These are phyloP conservation scores for Brettanomyces bruxellensis DNA, from an alignment of 805 yeast genomes.

Conservation along the genomic window DNA sequence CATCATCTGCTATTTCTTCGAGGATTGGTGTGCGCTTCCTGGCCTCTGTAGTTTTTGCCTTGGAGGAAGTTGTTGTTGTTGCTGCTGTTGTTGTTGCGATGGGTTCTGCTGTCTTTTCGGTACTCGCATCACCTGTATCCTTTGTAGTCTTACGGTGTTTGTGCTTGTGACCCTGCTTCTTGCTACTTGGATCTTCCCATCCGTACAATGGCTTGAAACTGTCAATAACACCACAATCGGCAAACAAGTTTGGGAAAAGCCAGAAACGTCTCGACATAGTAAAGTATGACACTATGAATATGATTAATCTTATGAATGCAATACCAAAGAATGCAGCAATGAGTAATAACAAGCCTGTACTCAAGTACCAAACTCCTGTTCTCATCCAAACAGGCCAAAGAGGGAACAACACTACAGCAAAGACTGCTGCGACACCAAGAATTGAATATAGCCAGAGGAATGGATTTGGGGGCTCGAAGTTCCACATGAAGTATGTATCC, in stretches of 20 bases:
- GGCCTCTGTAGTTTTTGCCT: neutral
- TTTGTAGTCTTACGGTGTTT: slow-evolving; percentile 3
- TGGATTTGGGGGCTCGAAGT: slow-evolving; percentile 64
- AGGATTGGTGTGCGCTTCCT: neutral
- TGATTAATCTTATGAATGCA: slow-evolving; percentile 70
- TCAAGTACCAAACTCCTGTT: slow-evolving; percentile 81
- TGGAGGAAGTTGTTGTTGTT: slow-evolving; percentile 2
- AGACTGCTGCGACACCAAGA: slow-evolving; percentile 55
- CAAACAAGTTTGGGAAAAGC: slow-evolving; percentile 94
- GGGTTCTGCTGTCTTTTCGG: slow-evolving; percentile 6
- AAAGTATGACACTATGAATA: slow-evolving; percentile 53
- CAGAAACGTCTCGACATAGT: slow-evolving; percentile 71
- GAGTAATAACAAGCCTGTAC: slow-evolving; percentile 66
- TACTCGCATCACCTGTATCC: neutral
- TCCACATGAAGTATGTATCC: slow-evolving; percentile 78
- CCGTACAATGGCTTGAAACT: slow-evolving; percentile 87
- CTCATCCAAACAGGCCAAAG: slow-evolving; percentile 92
- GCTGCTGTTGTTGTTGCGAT: slow-evolving; percentile 7
- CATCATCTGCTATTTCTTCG: slow-evolving; percentile 1
- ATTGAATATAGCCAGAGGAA: slow-evolving; percentile 52
- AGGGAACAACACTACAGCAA: slow-evolving; percentile 71
- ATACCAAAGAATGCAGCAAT: slow-evolving; percentile 66
- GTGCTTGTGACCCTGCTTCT: slow-evolving; percentile 8
- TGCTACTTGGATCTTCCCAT: slow-evolving; percentile 42
- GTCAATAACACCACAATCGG: slow-evolving; percentile 88